Base-by-base conservation (phyloP, 805 yeast species). In the Zygoascus tannicola region DNA sequence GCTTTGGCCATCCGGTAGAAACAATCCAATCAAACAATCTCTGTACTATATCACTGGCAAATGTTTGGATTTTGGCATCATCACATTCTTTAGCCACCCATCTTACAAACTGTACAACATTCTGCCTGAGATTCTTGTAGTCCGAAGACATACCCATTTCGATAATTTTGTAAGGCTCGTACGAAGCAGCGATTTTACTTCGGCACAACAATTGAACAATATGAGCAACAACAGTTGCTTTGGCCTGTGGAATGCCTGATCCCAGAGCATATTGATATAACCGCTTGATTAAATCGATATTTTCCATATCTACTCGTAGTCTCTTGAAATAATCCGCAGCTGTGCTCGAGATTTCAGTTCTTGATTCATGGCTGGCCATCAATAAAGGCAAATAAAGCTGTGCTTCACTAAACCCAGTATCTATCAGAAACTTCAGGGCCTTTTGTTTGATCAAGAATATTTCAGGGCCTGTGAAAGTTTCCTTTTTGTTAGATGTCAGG, bases 401-500 rank as follows among this genome's bases (percentile, higher is more conserved):
- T 2, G 58, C 55, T 4, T 66, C 66, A n/a, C 64, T 53, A 38
- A 71, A 67, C 0, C 73, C 74, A 46, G 64, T 50, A 43, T 74
- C 62, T 36, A 55, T 44, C 57, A 55, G 44, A 36, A 81, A 62
- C 52, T 69, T 52, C 48, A 74, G 39, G 1, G 75, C 64, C 8
- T 70, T 66, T 4, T 45, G 49, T 47, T 73, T 77, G 40, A 64
- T 68, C 4, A 45, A 4, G 16, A 26, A 22, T 8, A 37, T 18
- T 14, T 37, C 40, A 10, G 40, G 19, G 10, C 66, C 63, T 43
- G 74, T 74, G 54, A 74, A 78, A 0, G 73, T 59, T 0, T 78
- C 74, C 22, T 88, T 90, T 2, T 90, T 85, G 49, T 75, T 75
- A 43, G 69, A 71, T 0, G 85, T 80, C 52, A 85, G 75, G 52